Evolutionary conservation across 371 early-diverging fungal genomes (phyloP), one percentile per base, ranked within the genome.

Genomic region (Mucor indicus): DNA sequence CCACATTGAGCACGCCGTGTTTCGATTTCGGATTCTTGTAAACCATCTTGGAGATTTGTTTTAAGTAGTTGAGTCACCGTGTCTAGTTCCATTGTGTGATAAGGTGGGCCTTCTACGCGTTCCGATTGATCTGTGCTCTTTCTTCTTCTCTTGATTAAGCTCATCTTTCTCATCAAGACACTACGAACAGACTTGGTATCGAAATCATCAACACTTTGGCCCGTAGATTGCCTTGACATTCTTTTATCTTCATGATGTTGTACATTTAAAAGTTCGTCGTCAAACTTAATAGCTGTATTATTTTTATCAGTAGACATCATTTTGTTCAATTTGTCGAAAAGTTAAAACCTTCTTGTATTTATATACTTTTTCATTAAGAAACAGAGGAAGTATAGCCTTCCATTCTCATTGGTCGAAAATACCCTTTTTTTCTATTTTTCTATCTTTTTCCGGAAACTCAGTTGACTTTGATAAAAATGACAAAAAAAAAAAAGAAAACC

Each of bases 1-100:
- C 90, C 91, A 46, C 84, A 76, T 29, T 82, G 72, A 0, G 63
- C 55, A 30, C 66, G 66, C 15, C 84, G 75, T 23, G 51, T 60
- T 25, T 74, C 69, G 36, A 86, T 70, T 25, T 63, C 64, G 32
- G 72, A 61, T 9, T 77, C 61, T 1, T 71, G 19, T 15, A 93
- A 67, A 38, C 94, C 94, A 16, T 68, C 79, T 17, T 70, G 63
- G 5, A 74, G 25, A 55, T 80, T 62, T 20, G 83, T 70, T 21
- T 80, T 76, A 48, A 82, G 77, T 67, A 85, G 64, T 19, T 74
- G 55, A 23, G 71, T 60, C 1, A 88, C 77, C 15, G 70, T 69
- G 12, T 79, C 81, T 15, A 74, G 51, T 44, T 84, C 83, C 64
- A 76, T 67, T 19, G 70, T 68, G 37, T 79, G 81, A 46, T 74